Evolutionary conservation across 2,329 filamentous ascomycete genomes (phyloP).

Genomic region (Myriangium duriaei): DNA sequence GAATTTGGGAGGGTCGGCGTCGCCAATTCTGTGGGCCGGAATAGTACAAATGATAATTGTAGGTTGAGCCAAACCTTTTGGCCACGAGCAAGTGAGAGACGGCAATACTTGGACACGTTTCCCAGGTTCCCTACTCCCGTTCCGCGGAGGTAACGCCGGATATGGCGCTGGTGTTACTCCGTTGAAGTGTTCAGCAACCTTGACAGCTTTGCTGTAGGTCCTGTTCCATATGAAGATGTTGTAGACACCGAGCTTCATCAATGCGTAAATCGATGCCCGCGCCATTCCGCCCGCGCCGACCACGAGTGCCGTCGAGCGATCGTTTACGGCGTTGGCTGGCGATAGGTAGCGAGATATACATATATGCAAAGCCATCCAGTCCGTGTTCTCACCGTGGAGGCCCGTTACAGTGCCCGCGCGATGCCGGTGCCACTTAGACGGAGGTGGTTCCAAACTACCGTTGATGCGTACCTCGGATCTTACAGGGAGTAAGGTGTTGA

Average conservation of each 20-base stretch:
- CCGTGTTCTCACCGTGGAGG: constrained; percentile 62
- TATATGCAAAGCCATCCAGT: constrained; percentile 61
- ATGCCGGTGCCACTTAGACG: constrained; percentile 40
- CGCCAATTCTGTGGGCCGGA: constrained; percentile 28
- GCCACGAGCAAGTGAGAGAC: constrained; percentile 46
- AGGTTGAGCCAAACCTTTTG: constrained; percentile 44
- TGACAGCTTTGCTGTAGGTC: constrained; percentile 48
- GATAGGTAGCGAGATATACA: constrained; percentile 57
- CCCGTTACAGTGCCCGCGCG: constrained; percentile 51
- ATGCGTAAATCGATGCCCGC: constrained; percentile 58
- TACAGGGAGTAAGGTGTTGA: constrained; percentile 59
- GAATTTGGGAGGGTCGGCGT: constrained; percentile 51
- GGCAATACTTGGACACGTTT: background rate
- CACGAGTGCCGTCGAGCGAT: constrained; percentile 35
- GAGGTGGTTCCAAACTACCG: no score
- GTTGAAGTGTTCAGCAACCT: constrained; percentile 35
- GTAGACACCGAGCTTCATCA: constrained; percentile 59
- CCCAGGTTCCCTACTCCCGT: no score
- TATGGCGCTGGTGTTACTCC: background rate
- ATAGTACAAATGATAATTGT: constrained; percentile 64
- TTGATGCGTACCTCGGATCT: constrained; percentile 41
- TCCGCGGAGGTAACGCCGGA: no score
- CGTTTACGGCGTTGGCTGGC: constrained; percentile 45
- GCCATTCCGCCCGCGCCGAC: constrained; percentile 55
- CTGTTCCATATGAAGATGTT: constrained; percentile 62